Conservation (phyloP, 768 basidiomycete species). For the Panellus pusillus region DNA sequence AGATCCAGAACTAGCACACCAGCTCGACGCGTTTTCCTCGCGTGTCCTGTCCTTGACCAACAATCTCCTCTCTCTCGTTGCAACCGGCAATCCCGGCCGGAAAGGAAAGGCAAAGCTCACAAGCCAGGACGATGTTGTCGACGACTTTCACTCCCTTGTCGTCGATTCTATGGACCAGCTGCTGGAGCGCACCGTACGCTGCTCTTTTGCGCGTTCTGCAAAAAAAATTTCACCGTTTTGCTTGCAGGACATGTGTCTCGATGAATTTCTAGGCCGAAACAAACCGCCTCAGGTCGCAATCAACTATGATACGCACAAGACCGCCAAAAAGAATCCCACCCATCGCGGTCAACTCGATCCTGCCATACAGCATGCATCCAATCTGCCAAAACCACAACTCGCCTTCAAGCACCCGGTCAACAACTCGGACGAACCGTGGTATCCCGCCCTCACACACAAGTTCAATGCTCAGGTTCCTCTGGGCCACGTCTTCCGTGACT, state of each 20-base stretch:
- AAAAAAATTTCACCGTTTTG: background rate
- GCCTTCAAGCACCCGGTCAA: constrained; percentile 60
- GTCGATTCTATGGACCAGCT: constrained; percentile 86
- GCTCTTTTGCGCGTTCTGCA: background rate
- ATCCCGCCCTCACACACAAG: constrained; percentile 71
- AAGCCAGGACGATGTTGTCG: constrained; percentile 79
- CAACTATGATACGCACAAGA: constrained; percentile 37
- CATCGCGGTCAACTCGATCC: constrained; percentile 52
- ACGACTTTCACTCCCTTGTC: constrained; percentile 74
- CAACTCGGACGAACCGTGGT: constrained; percentile 64
- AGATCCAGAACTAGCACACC: constrained; percentile 64
- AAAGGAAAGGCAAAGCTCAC: constrained; percentile 60
- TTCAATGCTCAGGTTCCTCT: constrained; percentile 83
- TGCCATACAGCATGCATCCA: constrained; percentile 69
- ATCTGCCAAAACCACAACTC: constrained; percentile 81
- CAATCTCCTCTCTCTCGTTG: constrained; percentile 54
- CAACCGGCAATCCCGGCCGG: constrained; percentile 39
- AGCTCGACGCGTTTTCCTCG: constrained; percentile 68
- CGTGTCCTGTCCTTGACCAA: constrained; percentile 69
- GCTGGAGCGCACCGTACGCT: constrained; percentile 77
- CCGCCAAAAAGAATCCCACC: constrained; percentile 28
- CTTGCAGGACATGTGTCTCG: constrained; percentile 75
- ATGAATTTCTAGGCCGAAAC: constrained; percentile 69
- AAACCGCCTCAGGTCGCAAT: constrained; percentile 67
- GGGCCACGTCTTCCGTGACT: constrained; percentile 53